Base-by-base conservation (phyloP, 306 rosid species). In the Argentina anserina region DNA sequence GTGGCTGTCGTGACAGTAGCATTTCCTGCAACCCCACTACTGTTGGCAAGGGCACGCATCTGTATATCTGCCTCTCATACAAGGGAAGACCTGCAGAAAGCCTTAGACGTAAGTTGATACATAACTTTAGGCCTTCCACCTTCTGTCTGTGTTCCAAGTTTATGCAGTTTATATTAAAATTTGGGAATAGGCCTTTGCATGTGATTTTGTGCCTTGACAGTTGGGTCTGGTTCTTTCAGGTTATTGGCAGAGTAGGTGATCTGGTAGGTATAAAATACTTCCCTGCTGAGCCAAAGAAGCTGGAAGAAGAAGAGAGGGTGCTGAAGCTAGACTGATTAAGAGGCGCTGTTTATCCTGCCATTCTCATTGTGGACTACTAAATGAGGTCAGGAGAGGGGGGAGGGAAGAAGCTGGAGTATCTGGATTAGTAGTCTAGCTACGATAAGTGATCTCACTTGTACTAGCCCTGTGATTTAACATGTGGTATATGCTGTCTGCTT, bases 21-120 rank as follows among this genome's bases (percentile, higher is more conserved):
- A 65, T 93, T 93, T 86, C 98, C 98, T 25, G 98, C 96, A 20
- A 90, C 96, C 64, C 98, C 98, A 8, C 79, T 90, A 58, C 85
- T 93, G 55, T 71, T 90, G 81, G 97, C 98, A 28, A 86, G 98
- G 83, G 97, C 92, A 46, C 96, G 97, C 25, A 90, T 93, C 71
- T 93, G 97, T 87, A 87, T 93, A 79, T 93, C 98, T 23, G 98
- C 97, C 17, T 84, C 98, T 4, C 98, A 93, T 85, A 80, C 97
- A 36, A 93, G 55, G 84, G 96, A 89, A 81, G 98, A 93, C 83
- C 92, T 93, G 66, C 46, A 81, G 46, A 81, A 84, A 73, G 96
- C 97, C 77, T 86, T 90, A 80, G 87, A 89, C 90, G 98, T 93
- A 75, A 53, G 37, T 71, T 55, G 40, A 9, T 40, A 26, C 40